A percentile compares a stretch with the other conserved stretches of the same genome.
phyloP scores from a whole-genome alignment of 225 moss, liverwort and hornwort genomes.

The Pseudisothecium myosuroides region DNA sequence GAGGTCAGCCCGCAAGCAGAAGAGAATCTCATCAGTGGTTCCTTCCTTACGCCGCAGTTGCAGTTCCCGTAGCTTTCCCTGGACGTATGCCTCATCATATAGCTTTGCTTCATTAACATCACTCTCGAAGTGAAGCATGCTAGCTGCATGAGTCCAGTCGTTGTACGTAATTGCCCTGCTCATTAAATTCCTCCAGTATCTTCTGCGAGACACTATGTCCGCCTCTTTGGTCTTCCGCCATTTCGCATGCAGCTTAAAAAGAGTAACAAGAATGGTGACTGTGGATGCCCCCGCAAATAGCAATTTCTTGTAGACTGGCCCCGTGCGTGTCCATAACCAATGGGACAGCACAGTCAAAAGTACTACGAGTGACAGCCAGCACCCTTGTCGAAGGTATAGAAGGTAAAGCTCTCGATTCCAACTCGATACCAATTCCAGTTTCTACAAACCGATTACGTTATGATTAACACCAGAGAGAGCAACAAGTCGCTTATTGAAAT shows the following conservation, averaged over 20 bases:
- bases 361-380: background rate
- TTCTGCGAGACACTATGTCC: background rate
- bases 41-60: slow-evolving; percentile 31
- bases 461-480: background rate
- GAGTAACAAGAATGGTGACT: background rate
- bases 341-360: background rate
- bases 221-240: background rate
- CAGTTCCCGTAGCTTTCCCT: slow-evolving; percentile 39
- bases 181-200: slow-evolving; percentile 34
- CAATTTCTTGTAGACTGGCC: slow-evolving; percentile 1
- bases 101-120: background rate
- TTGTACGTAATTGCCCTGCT: slow-evolving; percentile 34
- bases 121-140: slow-evolving; percentile 20
- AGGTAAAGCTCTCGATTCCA: background rate
- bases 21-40: slow-evolving; percentile 35
- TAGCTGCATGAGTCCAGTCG: slow-evolving; percentile 48
- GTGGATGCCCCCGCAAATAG: slow-evolving; percentile 3
- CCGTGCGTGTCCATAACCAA: slow-evolving; percentile 15
- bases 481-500: background rate
- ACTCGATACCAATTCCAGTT: background rate
- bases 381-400: background rate
- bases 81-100: slow-evolving; percentile 44
- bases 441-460: background rate
- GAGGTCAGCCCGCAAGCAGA: slow-evolving; percentile 48
- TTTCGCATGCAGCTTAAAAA: slow-evolving; percentile 4